These are phyloP conservation scores for Dichotomocladium elegans DNA, from an alignment of 371 early-diverging fungal species.

Conservation along the genomic window DNA sequence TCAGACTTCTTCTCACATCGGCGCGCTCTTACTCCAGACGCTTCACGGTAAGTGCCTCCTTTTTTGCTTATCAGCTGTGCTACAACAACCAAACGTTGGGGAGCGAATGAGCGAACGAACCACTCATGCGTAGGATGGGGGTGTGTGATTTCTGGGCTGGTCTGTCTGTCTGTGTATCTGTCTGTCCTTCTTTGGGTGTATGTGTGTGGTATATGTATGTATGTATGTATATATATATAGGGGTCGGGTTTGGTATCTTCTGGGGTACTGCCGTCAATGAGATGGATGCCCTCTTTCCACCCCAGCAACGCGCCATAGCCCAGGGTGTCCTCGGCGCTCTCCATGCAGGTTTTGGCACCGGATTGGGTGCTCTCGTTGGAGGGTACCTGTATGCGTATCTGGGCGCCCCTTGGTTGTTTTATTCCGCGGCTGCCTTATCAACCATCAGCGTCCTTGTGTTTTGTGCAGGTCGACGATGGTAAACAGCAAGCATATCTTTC, in stretches of 20 bases:
- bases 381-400: slow-evolving; percentile 21
- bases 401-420: slow-evolving; percentile 22
- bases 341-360: slow-evolving; percentile 31
- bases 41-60: slow-evolving; percentile 38
- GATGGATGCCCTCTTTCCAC: slow-evolving; percentile 34
- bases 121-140: no score
- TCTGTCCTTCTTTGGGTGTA: not conserved
- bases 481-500: not conserved
- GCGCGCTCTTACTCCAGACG: slow-evolving; percentile 34
- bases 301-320: slow-evolving; percentile 35
- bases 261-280: slow-evolving; percentile 41
- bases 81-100: no score
- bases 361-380: slow-evolving; percentile 30
- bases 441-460: slow-evolving; percentile 12
- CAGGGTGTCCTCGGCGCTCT: slow-evolving; percentile 37
- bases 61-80: no score
- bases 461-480: slow-evolving; percentile 7
- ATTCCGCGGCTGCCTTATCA: slow-evolving; percentile 7
- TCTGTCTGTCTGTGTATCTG: no score
- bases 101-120: no score
- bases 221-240: no score
- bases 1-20: slow-evolving; percentile 21
- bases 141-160: no score
- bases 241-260: slow-evolving; percentile 18
- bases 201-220: not conserved